Base-by-base conservation (phyloP, 495 filamentous ascomycete genomes). In the Talaromyces thailandensis region DNA sequence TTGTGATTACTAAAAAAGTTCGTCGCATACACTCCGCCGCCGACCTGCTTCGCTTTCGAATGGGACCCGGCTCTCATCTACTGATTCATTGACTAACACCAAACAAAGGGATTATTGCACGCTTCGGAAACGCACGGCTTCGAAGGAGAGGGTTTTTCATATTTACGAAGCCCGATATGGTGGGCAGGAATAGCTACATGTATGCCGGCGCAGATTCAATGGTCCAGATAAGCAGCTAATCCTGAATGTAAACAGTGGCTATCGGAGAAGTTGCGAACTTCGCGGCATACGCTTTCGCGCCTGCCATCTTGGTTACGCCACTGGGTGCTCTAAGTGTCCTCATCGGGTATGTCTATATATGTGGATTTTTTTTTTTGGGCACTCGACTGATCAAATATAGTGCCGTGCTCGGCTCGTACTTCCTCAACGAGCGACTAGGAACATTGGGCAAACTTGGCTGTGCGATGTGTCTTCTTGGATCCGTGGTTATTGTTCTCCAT, bases 401-500 rank as follows among this genome's bases (percentile, higher is more conserved):
- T 51, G 91, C 94, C 45, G 92, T 98, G 48, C 74, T 98, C 56
- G 95, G 94, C 18, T 89, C 94, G 67, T 96, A 98, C 73, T 93
- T 98, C 71, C 79, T 98, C 63, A 84, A 92, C 18, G 94, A 98
- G 72, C 84, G 86, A 73, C 78, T 98, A 50, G 94, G 94, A 28
- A 86, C 85, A 43, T 75, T 98, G 66, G 94, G 94, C 1, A 96
- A 95, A 73, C 79, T 98, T 63, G 94, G 94, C 35, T 97, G 95
- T 73, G 95, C 94, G 61, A 91, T 92, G 76, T 98, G 95, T 72
- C 82, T 98, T 59, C 91, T 98, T 59, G 94, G 94, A 31, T 96
- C 93, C 35, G 91, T 98, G 67, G 90, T 98, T 59, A 98, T 98
- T 68, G 94, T 98, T 28, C 83, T 98, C 29, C 95, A 98, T 79